These are phyloP conservation scores for Cadophora sp. DNA, from an alignment of 2,329 filamentous ascomycete species.

Conservation along the genomic window DNA sequence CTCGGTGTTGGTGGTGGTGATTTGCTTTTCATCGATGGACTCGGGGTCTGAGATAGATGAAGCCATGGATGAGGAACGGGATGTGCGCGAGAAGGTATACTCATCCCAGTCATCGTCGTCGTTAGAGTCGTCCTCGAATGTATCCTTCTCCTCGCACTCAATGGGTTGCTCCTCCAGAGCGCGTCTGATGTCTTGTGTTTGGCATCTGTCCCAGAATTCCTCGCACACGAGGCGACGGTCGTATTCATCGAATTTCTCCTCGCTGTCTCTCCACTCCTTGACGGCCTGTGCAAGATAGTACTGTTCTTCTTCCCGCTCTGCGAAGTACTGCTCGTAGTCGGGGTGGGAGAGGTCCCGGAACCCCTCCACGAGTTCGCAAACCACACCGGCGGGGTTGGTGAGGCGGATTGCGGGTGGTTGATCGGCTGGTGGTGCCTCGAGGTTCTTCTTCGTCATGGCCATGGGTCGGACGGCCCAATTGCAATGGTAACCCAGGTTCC, in stretches of 20 bases:
- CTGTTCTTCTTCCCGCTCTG: constrained; percentile 5
- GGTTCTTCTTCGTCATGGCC: constrained; percentile 3
- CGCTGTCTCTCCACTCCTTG: background rate
- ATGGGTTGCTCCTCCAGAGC: background rate
- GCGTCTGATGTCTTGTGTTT: background rate
- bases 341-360: background rate
- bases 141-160: background rate
- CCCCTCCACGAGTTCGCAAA: constrained; percentile 3
- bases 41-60: background rate
- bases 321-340: background rate
- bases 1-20: background rate
- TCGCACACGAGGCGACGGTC: constrained; percentile 1
- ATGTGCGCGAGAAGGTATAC: background rate
- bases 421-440: background rate
- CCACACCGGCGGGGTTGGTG: constrained; percentile 17
- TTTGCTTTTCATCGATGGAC: background rate
- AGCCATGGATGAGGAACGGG: background rate
- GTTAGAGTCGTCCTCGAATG: background rate
- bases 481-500: background rate
- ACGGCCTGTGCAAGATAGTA: background rate
- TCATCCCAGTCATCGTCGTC: constrained; percentile 5
- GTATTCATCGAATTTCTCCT: constrained; percentile 3
- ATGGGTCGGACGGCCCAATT: constrained; percentile 5
- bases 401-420: constrained; percentile 17
- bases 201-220: constrained; percentile 9